Evolutionary conservation across 805 yeast genomes (phyloP), one percentile per base, ranked within the genome.

Genomic region (Candida coleopterorum): DNA sequence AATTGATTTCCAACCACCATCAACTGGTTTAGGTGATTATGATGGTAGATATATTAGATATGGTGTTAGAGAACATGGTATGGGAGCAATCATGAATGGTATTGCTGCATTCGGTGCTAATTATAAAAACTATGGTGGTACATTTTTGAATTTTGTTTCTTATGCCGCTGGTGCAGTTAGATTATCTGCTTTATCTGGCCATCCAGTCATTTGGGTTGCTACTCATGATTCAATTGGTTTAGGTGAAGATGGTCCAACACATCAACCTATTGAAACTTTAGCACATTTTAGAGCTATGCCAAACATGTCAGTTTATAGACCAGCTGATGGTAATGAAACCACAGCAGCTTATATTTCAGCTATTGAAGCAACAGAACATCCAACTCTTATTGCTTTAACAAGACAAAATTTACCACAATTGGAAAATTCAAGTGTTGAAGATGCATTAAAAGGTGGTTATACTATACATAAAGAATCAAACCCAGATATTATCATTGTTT

Each of bases 41-140:
- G 46, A 79, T 40, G 98, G 98, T 61, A 82, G 96, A 62, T 90
- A 90, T 74, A 74, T 90, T 67, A 83, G 97, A 72, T 90, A 82
- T 64, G 98, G 98, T 81, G 96, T 90, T 48, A 84, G 98, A 71
- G 98, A 90, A 75, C 97, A 93, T 70, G 97, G 86, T 65, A 88
- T 90, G 97, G 96, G 96, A 71, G 96, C 97, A 48, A 84, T 89
- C 64, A 76, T 89, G 79, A 90, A 93, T 70, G 98, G 98, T 82
- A 84, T 90, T 53, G 75, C 93, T 42, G 97, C 96, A 38, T 90
- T 70, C 58, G 84, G 84, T 69, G 85, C 84, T 46, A 86, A 85
- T 72, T 79, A 73, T 75, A 84, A 81, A 66, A 81, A 88, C 52
- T 89, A 81, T 72, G 96, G 96, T 64, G 97, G 96, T 69, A 90